These are phyloP conservation scores for Pouteria glomerata DNA, from an alignment of 148 eudicot species.

Conservation along the genomic window DNA sequence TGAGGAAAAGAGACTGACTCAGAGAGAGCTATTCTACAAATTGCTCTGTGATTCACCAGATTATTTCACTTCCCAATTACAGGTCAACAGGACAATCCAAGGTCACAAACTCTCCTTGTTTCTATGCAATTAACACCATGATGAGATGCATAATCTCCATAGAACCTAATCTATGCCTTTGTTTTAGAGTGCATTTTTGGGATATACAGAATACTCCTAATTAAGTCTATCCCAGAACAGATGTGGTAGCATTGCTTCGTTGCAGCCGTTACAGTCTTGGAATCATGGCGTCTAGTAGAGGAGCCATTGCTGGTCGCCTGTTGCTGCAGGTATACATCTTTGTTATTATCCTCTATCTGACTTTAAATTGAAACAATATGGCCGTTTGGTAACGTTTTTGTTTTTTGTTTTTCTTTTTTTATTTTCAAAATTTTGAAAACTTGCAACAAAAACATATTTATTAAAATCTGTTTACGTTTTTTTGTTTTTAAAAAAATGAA, in stretches of 20 bases:
- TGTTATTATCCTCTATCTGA: not conserved
- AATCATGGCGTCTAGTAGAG: constrained; percentile 95
- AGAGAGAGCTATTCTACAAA: constrained; percentile 81
- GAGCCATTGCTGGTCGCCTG: constrained; percentile 82
- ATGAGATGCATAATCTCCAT: not conserved
- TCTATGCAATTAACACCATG: not conserved
- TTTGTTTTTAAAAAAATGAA: too few relatives aligned
- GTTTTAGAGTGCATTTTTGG: not conserved
- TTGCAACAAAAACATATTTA: too few relatives aligned
- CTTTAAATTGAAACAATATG: not conserved
- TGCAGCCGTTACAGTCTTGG: constrained; percentile 97
- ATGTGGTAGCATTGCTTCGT: constrained; percentile 87
- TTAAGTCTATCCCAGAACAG: constrained; percentile 31
- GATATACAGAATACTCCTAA: not conserved
- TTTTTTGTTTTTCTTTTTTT: too few relatives aligned
- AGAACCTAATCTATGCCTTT: constrained; percentile 1
- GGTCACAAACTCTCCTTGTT: constrained; percentile 31
- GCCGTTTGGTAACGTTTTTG: too few relatives aligned
- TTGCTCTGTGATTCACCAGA: constrained; percentile 79
- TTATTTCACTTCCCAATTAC: constrained; percentile 71
- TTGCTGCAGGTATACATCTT: constrained; percentile 53
- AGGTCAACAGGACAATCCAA: constrained; percentile 83
- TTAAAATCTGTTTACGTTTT: too few relatives aligned
- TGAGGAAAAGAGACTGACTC: constrained; percentile 85
- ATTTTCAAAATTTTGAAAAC: too few relatives aligned